Conservation (phyloP, 169 alveolate species). For the Eimeria acervulina region DNA sequence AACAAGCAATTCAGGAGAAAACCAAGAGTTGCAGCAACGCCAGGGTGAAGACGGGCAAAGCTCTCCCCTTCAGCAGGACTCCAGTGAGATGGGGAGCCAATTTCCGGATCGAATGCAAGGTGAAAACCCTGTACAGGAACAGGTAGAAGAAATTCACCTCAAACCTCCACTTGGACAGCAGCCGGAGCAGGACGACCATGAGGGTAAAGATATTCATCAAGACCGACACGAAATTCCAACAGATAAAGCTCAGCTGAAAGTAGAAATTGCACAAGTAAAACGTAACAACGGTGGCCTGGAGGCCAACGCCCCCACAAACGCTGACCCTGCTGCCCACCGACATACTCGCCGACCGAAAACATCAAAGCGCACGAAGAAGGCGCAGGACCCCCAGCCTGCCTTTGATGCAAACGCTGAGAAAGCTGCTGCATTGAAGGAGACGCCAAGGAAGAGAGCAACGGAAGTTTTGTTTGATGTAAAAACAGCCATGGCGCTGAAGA, state of each 20-base stretch:
- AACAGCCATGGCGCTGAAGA: slow-evolving; percentile 64
- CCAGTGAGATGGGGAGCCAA: not conserved
- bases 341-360: not conserved
- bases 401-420: not conserved
- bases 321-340: not conserved
- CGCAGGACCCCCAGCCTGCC: not conserved
- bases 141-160: not conserved
- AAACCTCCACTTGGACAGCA: not conserved
- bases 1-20: not conserved
- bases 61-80: not conserved
- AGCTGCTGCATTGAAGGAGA: not conserved
- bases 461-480: slow-evolving; percentile 40
- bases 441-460: slow-evolving; percentile 16
- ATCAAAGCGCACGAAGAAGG: not conserved
- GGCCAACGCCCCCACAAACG: not conserved
- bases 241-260: not conserved
- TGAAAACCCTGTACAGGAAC: not conserved
- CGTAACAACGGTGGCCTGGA: not conserved
- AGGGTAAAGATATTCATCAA: not conserved
- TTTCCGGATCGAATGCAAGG: not conserved
- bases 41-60: not conserved
- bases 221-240: not conserved
- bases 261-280: not conserved
- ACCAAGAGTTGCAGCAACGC: slow-evolving; percentile 13
- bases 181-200: not conserved